Conservation (phyloP, 352 stramenopile genomes). For the Aphanomyces stellatus region DNA sequence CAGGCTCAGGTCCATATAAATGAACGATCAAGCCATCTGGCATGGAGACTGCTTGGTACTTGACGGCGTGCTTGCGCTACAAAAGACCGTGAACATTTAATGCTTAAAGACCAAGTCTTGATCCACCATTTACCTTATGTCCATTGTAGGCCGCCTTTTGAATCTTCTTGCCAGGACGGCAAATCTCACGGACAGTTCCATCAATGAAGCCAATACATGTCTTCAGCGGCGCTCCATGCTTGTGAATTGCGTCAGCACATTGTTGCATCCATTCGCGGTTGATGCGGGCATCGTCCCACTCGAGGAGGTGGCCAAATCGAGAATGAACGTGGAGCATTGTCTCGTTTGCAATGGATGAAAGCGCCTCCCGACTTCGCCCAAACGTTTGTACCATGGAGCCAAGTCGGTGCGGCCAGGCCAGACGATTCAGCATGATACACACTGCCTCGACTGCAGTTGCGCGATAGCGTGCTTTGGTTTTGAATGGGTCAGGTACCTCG, state of each 20-base stretch:
- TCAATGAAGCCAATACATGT: neutral
- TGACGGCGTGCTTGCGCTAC: neutral
- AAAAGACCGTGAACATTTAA: neutral
- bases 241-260: neutral
- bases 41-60: neutral
- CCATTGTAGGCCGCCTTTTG: neutral
- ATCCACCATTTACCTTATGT: neutral
- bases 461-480: neutral
- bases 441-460: neutral
- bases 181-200: neutral
- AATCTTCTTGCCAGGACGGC: neutral
- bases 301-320: neutral
- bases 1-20: neutral
- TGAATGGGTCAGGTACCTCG: neutral
- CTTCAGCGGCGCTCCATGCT: neutral
- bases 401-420: neutral
- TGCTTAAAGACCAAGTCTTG: neutral
- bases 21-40: neutral
- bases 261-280: neutral
- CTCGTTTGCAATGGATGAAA: neutral
- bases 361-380: neutral
- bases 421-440: constrained; percentile 3
- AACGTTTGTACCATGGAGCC: neutral
- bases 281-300: neutral
- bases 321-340: neutral